Base-by-base conservation (phyloP, 1,284 basidiomycete genomes). In the Sanghuangporus baumii region DNA sequence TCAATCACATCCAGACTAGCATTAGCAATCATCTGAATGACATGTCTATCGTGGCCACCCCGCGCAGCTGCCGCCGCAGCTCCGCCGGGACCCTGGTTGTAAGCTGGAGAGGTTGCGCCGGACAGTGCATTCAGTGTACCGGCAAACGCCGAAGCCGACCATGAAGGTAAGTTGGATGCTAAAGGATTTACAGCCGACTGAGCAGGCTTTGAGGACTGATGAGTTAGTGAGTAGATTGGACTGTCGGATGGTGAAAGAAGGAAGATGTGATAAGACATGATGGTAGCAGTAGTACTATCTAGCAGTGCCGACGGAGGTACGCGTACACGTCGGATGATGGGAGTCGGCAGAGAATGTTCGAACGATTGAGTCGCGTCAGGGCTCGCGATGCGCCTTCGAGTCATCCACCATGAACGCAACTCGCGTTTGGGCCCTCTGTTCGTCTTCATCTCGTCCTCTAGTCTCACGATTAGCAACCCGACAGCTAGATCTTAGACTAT, bases 1-100 rank as follows among this genome's bases (percentile, higher is more conserved):
- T 98, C 96, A 65, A 98, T 85, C 68, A 88, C 87, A 76, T 96
- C 95, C 71, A 98, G 76, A 69, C 90, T 93, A 54, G 93, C 93
- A 73, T 97, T 95, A 43, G 94, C 94, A 69, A 97, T 92, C 90
- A 98, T 95, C 79, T 98, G 94, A 68, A 96, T 90, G 63, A 98
- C 91, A 82, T 96, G 93, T 60, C 91, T 82, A 70, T 95, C 93
- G 74, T 91, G 86, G n/a, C 64, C 61, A 40, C 60, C 64, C n/a
- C 64, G 56, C 31, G 51, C 83, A 79, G 16, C 87, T 87, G 20
- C 88, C 87, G 74, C 89, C 84, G 69, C 83, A 55, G 47, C 77
- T 41, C 82, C 83, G 14, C 79, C 80, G 26, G 84, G 85, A n/a
- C 84, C 83, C 50, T 81, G 80, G 8, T 81, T 80, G 68, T 89